Percentiles rank a stretch among this genome's conserved stretches.
Evolutionary conservation across 257 asterid species (phyloP).

Genomic region (Verbascum thapsus): DNA sequence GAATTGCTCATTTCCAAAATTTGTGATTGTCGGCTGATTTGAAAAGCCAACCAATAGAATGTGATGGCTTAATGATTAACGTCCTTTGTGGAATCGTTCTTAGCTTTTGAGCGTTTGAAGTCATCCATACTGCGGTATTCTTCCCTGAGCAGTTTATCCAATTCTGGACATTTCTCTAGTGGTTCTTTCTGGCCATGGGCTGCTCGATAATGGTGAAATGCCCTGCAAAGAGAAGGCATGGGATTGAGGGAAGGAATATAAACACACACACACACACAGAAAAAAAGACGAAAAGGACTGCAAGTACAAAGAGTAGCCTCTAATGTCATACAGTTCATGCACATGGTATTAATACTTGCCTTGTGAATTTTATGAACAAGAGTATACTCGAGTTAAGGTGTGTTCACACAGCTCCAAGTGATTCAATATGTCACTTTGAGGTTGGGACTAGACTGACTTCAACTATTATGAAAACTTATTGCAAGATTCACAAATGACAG

Average conservation of each 20-base stretch:
- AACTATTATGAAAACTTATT: neutral
- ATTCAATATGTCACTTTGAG: neutral
- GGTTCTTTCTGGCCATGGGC: constrained; percentile 43
- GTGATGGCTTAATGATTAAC: constrained; percentile 31
- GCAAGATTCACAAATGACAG: neutral
- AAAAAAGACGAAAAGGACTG: neutral
- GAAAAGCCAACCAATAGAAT: neutral
- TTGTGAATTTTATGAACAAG: neutral
- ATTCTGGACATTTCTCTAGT: constrained; percentile 61
- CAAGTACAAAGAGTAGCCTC: neutral
- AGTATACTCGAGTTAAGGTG: neutral
- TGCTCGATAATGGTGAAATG: constrained; percentile 74
- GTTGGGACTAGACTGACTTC: neutral
- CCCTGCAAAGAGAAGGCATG: constrained; percentile 49
- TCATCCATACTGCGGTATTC: constrained; percentile 66
- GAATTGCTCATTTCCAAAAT: constrained; percentile 40
- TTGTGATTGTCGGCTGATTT: constrained; percentile 26
- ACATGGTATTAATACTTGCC: neutral
- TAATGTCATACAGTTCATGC: neutral
- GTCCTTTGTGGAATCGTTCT: constrained; percentile 33
- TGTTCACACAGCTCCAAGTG: neutral
- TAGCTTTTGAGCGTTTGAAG: constrained; percentile 56
- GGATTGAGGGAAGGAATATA: neutral
- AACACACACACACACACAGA: neutral
- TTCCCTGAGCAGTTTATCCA: constrained; percentile 68